phyloP scores from a whole-genome alignment of 169 alveolate species.

The Plasmodium chabaudi region DNA sequence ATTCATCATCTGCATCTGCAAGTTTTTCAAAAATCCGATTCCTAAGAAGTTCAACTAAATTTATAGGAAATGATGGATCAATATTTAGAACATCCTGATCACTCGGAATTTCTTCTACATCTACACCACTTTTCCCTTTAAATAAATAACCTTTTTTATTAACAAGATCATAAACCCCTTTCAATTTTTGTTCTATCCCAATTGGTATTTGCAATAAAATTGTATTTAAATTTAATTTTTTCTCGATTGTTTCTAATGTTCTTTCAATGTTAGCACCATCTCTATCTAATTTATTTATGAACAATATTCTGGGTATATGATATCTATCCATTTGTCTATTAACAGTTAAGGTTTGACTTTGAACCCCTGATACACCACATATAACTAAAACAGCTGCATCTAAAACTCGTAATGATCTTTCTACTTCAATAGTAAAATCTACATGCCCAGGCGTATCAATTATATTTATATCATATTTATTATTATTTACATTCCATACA shows the following conservation, averaged over 20 bases:
- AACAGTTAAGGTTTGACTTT: slow-evolving; percentile 97
- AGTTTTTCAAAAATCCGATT: slow-evolving; percentile 86
- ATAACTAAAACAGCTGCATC: slow-evolving; percentile 97
- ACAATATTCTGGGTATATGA: slow-evolving; percentile 94
- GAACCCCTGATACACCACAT: slow-evolving; percentile 97
- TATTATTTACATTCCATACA: slow-evolving; percentile 88
- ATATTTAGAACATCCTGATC: slow-evolving; percentile 82
- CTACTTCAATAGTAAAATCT: slow-evolving; percentile 98
- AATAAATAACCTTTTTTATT: slow-evolving; percentile 88
- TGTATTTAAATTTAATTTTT: slow-evolving; percentile 89
- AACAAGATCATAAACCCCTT: slow-evolving; percentile 94
- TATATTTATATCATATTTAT: slow-evolving; percentile 90
- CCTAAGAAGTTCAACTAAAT: slow-evolving; percentile 75
- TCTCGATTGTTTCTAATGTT: slow-evolving; percentile 88
- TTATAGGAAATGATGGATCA: slow-evolving; percentile 41
- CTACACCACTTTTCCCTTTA: slow-evolving; percentile 91
- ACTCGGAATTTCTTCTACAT: slow-evolving; percentile 82
- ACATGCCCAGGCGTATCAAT: slow-evolving; percentile 99
- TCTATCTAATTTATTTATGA: slow-evolving; percentile 96
- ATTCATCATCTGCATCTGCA: slow-evolving; percentile 95
- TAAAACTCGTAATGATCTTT: slow-evolving; percentile 96
- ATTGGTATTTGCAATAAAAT: slow-evolving; percentile 88
- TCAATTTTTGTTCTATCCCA: slow-evolving; percentile 89
- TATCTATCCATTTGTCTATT: slow-evolving; percentile 96
- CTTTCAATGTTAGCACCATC: slow-evolving; percentile 96